Evolutionary conservation across 1,284 basidiomycete genomes (phyloP), one percentile per base, ranked within the genome.

Genomic region (Cutaneotrichosporon sp.): DNA sequence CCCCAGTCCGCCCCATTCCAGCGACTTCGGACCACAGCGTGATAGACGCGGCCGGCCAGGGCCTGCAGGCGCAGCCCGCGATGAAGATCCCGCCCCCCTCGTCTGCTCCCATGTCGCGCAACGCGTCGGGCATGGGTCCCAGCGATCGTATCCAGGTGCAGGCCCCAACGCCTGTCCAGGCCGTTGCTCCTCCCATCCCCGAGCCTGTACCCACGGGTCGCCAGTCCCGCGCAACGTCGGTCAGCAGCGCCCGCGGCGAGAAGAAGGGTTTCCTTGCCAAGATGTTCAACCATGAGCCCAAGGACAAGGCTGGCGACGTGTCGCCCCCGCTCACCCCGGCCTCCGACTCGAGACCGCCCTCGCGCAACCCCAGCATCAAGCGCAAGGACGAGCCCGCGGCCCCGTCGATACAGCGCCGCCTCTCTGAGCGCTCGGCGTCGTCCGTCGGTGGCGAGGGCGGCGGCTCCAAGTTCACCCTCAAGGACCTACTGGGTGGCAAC

Each of bases 381-480:
- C 56, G 72, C 16, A 59, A 43, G 25, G 67, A 70, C 22, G 67
- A 66, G 20, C 58, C 54, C 49, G 54, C 6, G 50, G 56, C 42
- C n/a, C 45, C 43, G 42, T 54, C 51, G 24, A 62, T 54, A 27
- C 62, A 63, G 46, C 60, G 76, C 9, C 65, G 69, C 6, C 46
- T 57, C 14, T 57, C 56, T 67, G 22, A 72, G 70, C 4, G 69
- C 68, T 31, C 60, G 70, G 29, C 72, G 70, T 14, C 65, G 67
- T 51, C 72, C 70, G 2, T 68, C 68, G 24, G 29, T 14, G 36
- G 29, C 16, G 45, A 34, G 1, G 42, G 64, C 10, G 63, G 56
- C 18, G 84, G 83, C 16, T 86, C 87, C 78, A 92, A 89, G 79
- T 93, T 92, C 79, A 89, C 84, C 36, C 84, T 94, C 71, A 92